These are phyloP conservation scores for Entoloma clypeatum DNA, from an alignment of 1,284 basidiomycete genomes.

Conservation along the genomic window DNA sequence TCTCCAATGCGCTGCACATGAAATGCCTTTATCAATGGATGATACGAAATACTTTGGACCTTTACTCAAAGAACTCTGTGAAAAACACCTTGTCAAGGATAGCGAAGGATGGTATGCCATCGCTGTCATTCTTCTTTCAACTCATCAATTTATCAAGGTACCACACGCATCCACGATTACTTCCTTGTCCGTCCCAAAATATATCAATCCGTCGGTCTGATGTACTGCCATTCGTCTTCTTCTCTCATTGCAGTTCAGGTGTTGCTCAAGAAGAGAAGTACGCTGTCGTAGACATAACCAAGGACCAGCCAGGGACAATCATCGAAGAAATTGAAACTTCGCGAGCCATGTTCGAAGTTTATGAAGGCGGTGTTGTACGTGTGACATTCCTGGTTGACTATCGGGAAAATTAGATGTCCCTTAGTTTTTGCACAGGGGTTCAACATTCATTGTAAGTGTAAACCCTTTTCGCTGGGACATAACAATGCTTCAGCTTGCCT, in stretches of 20 bases:
- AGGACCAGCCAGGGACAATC: constrained; percentile 43
- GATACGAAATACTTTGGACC: constrained; percentile 77
- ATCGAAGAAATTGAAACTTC: constrained; percentile 88
- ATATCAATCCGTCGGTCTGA: constrained; percentile 62
- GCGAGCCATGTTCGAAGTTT: constrained; percentile 81
- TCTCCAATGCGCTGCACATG: constrained; percentile 83
- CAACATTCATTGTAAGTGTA: constrained; percentile 61
- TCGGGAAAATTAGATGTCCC: constrained; percentile 1
- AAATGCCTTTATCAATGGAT: constrained; percentile 74
- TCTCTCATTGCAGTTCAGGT: constrained; percentile 26
- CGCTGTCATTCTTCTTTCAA: neutral
- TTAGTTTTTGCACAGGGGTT: constrained; percentile 80
- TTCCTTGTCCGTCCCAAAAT: constrained; percentile 73
- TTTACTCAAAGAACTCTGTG: constrained; percentile 52
- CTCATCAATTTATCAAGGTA: constrained; percentile 48
- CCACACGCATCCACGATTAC: constrained; percentile 72
- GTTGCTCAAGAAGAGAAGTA: constrained; percentile 81
- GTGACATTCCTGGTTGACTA: neutral
- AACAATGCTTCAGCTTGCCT: constrained; percentile 3
- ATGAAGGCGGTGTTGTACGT: constrained; percentile 73
- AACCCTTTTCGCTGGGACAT: neutral
- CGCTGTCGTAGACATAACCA: constrained; percentile 65
- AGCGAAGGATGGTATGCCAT: constrained; percentile 63
- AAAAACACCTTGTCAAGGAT: constrained; percentile 54
- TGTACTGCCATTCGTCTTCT: neutral